A percentile compares a stretch with the other conserved stretches of the same genome.
Conservation (phyloP, 208 protist species). For the Leishmania tarentolae region DNA sequence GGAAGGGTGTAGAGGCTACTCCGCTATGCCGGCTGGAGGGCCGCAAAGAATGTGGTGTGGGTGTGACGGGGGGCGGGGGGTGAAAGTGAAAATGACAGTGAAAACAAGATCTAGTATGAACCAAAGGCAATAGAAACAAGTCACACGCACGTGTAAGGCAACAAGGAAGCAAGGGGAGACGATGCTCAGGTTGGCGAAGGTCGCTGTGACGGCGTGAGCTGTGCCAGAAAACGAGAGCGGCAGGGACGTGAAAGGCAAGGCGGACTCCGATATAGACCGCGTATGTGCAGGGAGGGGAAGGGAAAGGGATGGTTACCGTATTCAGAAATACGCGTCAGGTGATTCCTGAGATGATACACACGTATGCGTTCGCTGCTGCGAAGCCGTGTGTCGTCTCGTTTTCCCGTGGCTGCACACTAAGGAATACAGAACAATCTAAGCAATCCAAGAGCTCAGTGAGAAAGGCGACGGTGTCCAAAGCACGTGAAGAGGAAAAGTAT, state of each 20-base stretch:
- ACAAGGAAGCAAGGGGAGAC: not conserved
- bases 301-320: not conserved
- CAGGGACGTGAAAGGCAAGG: not conserved
- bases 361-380: not conserved
- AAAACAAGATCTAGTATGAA: not conserved
- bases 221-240: not conserved
- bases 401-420: not conserved
- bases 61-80: not conserved
- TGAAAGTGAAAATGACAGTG: not conserved
- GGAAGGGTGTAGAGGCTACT: not conserved
- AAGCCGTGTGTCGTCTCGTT: not conserved
- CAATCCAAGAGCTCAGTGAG: not conserved
- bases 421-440: no score
- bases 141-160: not conserved
- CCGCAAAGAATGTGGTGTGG: no score
- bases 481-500: not conserved
- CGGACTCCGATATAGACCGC: not conserved
- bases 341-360: not conserved
- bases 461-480: not conserved
- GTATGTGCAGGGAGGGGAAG: not conserved
- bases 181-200: not conserved
- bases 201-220: not conserved
- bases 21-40: not conserved
- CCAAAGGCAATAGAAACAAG: not conserved
- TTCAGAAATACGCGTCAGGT: not conserved